Conservation (phyloP, 164 flowering plant species). For the Nymphaea colorata region DNA sequence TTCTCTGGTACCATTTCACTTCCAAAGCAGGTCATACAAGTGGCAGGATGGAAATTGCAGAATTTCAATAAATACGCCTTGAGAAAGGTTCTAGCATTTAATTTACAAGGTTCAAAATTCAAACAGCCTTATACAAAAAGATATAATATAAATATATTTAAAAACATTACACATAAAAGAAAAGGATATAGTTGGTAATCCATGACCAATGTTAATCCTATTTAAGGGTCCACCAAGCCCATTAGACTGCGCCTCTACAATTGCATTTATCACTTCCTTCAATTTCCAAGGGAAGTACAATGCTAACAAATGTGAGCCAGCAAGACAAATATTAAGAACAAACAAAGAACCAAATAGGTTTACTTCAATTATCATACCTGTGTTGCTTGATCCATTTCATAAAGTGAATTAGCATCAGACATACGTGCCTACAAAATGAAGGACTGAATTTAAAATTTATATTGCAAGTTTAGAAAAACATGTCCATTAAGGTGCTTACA, state of each 20-base stretch:
- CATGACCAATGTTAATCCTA: slow-evolving; percentile 47
- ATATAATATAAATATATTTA: too few species aligned
- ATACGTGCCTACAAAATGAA: slow-evolving; percentile 16
- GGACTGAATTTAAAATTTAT: neutral
- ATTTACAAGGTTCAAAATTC: too few species aligned
- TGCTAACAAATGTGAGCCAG: neutral
- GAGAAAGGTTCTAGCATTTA: neutral
- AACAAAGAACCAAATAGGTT: neutral
- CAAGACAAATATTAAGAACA: neutral
- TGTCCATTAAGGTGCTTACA: slow-evolving; percentile 7
- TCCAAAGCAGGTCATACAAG: too few species aligned
- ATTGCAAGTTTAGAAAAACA: neutral
- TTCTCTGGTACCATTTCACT: too few species aligned
- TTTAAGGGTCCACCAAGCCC: slow-evolving; percentile 59
- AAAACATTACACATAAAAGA: neutral
- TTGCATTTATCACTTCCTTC: slow-evolving; percentile 57
- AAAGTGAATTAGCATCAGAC: slow-evolving; percentile 74
- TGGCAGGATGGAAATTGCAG: neutral
- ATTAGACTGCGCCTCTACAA: slow-evolving; percentile 76
- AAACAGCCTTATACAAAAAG: too few species aligned
- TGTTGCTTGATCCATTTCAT: slow-evolving; percentile 89
- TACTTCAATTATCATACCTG: slow-evolving; percentile 18
- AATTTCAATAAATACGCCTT: neutral
- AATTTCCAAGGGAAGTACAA: slow-evolving; percentile 1
- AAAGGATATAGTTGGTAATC: slow-evolving; percentile 37